phyloP scores from a whole-genome alignment of 345 rosid species.

The Pistacia atlantica region DNA sequence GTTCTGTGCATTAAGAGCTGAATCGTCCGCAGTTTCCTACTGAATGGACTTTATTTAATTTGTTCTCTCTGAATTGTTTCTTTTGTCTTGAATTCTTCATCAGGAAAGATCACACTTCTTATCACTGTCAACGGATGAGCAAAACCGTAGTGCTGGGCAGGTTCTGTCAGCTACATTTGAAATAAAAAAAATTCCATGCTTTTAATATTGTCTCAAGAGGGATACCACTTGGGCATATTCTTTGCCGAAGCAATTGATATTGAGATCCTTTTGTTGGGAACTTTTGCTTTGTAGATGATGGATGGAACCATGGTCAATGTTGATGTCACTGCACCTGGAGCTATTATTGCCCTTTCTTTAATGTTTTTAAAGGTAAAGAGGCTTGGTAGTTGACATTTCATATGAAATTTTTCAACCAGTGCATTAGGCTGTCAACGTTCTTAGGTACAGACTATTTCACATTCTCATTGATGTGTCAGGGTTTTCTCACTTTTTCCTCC shows the following conservation, averaged over 20 bases:
- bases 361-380: constrained; percentile 82
- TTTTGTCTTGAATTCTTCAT: constrained; percentile 22
- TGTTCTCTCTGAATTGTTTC: constrained; percentile 17
- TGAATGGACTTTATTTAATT: constrained; percentile 8
- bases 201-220: neutral
- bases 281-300: constrained; percentile 57
- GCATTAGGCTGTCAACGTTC: neutral
- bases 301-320: constrained; percentile 77
- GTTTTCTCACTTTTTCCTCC: constrained; percentile 21
- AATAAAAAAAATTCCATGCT: constrained; percentile 8
- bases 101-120: constrained; percentile 69
- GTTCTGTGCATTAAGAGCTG: constrained; percentile 19
- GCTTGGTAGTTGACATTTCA: constrained; percentile 17
- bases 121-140: constrained; percentile 58
- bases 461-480: neutral
- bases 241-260: constrained; percentile 10
- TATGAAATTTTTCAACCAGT: constrained; percentile 13
- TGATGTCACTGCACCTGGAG: constrained; percentile 98
- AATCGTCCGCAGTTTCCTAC: constrained; percentile 7
- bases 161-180: constrained; percentile 40
- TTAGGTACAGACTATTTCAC: neutral
- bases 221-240: too few species aligned
- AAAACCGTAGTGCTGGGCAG: constrained; percentile 70
- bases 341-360: constrained; percentile 82
- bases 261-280: constrained; percentile 2